Base-by-base conservation (phyloP, 345 rosid genomes). In the Moringa oleifera region DNA sequence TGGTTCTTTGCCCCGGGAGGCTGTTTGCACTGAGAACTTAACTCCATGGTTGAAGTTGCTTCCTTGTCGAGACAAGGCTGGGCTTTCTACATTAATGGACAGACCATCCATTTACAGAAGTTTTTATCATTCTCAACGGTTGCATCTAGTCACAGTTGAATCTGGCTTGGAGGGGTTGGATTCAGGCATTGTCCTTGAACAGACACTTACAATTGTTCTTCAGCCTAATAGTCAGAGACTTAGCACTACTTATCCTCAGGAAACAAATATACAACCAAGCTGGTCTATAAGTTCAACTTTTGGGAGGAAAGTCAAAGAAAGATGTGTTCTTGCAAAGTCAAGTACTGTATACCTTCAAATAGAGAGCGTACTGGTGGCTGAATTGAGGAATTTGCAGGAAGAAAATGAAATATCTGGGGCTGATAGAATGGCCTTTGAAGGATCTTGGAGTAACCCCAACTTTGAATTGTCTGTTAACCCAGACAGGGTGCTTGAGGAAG, bases 41-140 rank as follows among this genome's bases (percentile, higher is more conserved):
- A 94, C 97, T 67, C 96, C 99, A 18, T 94, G 99, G 99, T 77
- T 94, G 68, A 94, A 90, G 87, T 79, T 94, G 51, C 97, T 90
- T 65, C 97, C 97, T 36, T 94, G 97, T 78, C 86, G 96, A 70
- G 99, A 90, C 71, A 94, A 86, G 75, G 85, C 89, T 47, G 97
- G 97, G 53, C 73, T 94, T 58, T 74, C 99, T 63, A 58, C 75
- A 2, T 82, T 94, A 61, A 73, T 90, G 89, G 89, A 94, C 70
- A 83, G 99, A 65, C 97, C 99, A 51, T 90, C 95, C 66, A 79
- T 94, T 69, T 94, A 90, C 62, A 81, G 75, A 71, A 85, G 97
- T 4, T 88, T 85, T 82, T 94, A 94, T 82, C 97, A 94, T 77
- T 90, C 97, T 78, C 97, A 86, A 73, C 79, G 81, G 59, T 81